These are phyloP conservation scores for Sanghuangporus baumii DNA, from an alignment of 1,284 basidiomycete species.

Conservation along the genomic window DNA sequence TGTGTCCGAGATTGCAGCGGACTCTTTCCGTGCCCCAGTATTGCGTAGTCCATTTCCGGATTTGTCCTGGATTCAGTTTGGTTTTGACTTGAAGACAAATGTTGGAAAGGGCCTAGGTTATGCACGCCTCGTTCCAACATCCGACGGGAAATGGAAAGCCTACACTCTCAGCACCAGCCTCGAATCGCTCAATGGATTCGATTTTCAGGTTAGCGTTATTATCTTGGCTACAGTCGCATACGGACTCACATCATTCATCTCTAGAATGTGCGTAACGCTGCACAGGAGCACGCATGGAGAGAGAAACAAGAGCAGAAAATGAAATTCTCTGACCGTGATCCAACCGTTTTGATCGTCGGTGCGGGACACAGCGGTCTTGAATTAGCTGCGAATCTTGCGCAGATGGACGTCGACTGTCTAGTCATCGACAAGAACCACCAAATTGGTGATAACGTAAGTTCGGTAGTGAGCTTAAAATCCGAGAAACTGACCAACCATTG, in stretches of 20 bases:
- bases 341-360: conserved; percentile 52
- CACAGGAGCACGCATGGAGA: conserved; percentile 35
- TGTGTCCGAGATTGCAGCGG: conserved; percentile 18
- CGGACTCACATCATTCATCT: neutral
- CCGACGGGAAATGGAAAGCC: conserved; percentile 48
- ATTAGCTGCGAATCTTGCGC: conserved; percentile 52
- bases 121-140: conserved; percentile 46
- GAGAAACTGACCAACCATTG: neutral
- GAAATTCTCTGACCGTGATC: conserved; percentile 34
- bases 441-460: conserved; percentile 38
- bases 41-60: conserved; percentile 46
- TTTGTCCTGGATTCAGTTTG: conserved; percentile 50
- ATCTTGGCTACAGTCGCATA: neutral
- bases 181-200: conserved; percentile 41
- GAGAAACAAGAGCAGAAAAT: conserved; percentile 34
- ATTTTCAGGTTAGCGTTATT: neutral
- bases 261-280: conserved; percentile 23
- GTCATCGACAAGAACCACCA: conserved; percentile 48
- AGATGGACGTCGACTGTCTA: conserved; percentile 44
- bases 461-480: neutral
- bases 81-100: conserved; percentile 53
- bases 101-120: conserved; percentile 46
- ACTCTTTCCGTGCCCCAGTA: neutral
- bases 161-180: conserved; percentile 53
- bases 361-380: conserved; percentile 63